Conservation (phyloP, 768 basidiomycete genomes). For the Kwoniella heveanensis region DNA sequence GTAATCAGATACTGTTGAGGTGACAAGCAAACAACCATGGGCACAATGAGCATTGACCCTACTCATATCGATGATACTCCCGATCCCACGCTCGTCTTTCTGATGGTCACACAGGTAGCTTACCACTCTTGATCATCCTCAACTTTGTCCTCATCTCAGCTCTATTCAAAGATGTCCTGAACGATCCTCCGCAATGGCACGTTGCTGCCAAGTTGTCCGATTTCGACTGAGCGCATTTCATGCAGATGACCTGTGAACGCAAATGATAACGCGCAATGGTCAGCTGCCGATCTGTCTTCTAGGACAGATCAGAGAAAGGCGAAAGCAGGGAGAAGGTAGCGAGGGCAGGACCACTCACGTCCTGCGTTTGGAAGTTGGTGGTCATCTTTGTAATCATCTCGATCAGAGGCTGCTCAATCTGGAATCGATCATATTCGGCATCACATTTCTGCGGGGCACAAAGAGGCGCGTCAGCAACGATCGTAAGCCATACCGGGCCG, state of each 20-base stretch:
- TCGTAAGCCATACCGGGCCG: no score
- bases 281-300: neutral
- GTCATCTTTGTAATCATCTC: slow-evolving; percentile 72
- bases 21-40: neutral
- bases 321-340: neutral
- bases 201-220: slow-evolving; percentile 81
- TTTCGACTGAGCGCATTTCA: slow-evolving; percentile 86
- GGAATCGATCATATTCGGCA: slow-evolving; percentile 82
- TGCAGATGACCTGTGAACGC: slow-evolving; percentile 68
- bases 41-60: neutral
- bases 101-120: no score
- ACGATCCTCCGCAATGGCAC: slow-evolving; percentile 86
- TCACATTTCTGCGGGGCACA: slow-evolving; percentile 64
- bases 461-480: neutral
- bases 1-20: slow-evolving; percentile 47
- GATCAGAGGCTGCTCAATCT: slow-evolving; percentile 84
- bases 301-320: neutral
- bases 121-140: slow-evolving; percentile 70
- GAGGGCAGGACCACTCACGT: slow-evolving; percentile 59
- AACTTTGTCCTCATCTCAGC: slow-evolving; percentile 71
- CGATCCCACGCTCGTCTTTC: neutral
- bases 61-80: neutral
- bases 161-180: slow-evolving; percentile 71
- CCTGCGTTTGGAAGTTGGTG: slow-evolving; percentile 79
- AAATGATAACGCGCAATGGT: neutral